Evolutionary conservation across 192 early-diverging fungal species (phyloP).

Genomic region (Dispira simplex): DNA sequence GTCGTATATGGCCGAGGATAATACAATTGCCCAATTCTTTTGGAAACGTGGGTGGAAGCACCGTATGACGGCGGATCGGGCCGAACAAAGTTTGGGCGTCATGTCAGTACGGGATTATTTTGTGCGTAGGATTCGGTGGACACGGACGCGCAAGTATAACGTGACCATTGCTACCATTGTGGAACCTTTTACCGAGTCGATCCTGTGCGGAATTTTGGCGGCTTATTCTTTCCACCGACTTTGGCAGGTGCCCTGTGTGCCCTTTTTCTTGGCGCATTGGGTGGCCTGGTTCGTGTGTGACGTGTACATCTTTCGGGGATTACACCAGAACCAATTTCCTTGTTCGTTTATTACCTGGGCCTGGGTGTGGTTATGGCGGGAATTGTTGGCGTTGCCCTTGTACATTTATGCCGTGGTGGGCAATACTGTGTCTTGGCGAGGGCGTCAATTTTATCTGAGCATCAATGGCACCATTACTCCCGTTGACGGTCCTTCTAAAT

Average conservation of each 20-base stretch:
- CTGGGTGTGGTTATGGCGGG: constrained; percentile 67
- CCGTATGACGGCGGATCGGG: constrained; percentile 73
- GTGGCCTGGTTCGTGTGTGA: constrained; percentile 23
- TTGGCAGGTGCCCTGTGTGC: constrained; percentile 31
- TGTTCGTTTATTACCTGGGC: constrained; percentile 30
- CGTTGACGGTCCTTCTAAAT: neutral
- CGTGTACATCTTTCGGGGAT: constrained; percentile 1
- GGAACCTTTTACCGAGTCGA: constrained; percentile 88
- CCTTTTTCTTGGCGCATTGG: constrained; percentile 49
- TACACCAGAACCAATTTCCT: constrained; percentile 16
- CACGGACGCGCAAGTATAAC: constrained; percentile 84
- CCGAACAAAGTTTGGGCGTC: constrained; percentile 68
- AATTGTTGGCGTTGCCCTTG: constrained; percentile 68
- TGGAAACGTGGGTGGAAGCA: constrained; percentile 50
- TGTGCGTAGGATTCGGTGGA: constrained; percentile 77
- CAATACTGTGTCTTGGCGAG: constrained; percentile 78
- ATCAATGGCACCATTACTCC: constrained; percentile 41
- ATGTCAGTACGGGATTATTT: constrained; percentile 69
- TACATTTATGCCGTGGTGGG: constrained; percentile 70
- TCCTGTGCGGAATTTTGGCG: constrained; percentile 56
- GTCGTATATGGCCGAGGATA: constrained; percentile 90
- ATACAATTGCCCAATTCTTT: constrained; percentile 76
- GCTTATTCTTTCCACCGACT: constrained; percentile 47
- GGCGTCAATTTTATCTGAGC: constrained; percentile 42
- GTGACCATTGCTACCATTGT: constrained; percentile 73